Conservation (phyloP, 371 early-diverging fungal species). For the Haplosporangium sp. region DNA sequence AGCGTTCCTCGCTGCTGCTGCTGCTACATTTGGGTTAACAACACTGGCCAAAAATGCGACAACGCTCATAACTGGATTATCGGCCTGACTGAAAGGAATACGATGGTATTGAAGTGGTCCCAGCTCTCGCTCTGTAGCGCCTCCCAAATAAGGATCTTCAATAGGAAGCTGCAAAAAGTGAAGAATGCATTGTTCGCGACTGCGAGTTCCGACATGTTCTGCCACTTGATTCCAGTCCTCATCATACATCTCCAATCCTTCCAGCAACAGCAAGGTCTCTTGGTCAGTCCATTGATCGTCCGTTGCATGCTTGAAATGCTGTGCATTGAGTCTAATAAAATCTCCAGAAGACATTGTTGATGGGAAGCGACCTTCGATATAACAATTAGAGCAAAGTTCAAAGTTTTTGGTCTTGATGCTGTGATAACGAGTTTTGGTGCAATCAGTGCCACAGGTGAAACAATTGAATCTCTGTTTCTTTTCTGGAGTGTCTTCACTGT, state of each 20-base stretch:
- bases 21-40: slow-evolving; percentile 93
- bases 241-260: slow-evolving; percentile 95
- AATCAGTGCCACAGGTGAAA: slow-evolving; percentile 92
- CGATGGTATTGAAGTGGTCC: slow-evolving; percentile 76
- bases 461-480: slow-evolving; percentile 71
- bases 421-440: slow-evolving; percentile 84
- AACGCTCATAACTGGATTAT: slow-evolving; percentile 97
- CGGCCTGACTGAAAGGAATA: slow-evolving; percentile 86
- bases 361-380: slow-evolving; percentile 95
- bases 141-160: slow-evolving; percentile 87
- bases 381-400: slow-evolving; percentile 92
- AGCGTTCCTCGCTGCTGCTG: slow-evolving; percentile 87
- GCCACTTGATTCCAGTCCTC: slow-evolving; percentile 98
- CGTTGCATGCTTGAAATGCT: slow-evolving; percentile 62
- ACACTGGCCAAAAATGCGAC: slow-evolving; percentile 94
- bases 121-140: slow-evolving; percentile 51
- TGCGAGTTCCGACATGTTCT: slow-evolving; percentile 93
- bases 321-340: slow-evolving; percentile 80
- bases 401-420: slow-evolving; percentile 82
- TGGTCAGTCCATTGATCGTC: slow-evolving; percentile 92
- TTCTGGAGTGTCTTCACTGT: slow-evolving; percentile 31
- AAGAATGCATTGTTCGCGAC: slow-evolving; percentile 94
- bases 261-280: slow-evolving; percentile 94
- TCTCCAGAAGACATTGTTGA: slow-evolving; percentile 86
- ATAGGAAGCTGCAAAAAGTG: slow-evolving; percentile 97